phyloP scores from a whole-genome alignment of 129 eudicot species.

The Heracleum sosnowskyi region DNA sequence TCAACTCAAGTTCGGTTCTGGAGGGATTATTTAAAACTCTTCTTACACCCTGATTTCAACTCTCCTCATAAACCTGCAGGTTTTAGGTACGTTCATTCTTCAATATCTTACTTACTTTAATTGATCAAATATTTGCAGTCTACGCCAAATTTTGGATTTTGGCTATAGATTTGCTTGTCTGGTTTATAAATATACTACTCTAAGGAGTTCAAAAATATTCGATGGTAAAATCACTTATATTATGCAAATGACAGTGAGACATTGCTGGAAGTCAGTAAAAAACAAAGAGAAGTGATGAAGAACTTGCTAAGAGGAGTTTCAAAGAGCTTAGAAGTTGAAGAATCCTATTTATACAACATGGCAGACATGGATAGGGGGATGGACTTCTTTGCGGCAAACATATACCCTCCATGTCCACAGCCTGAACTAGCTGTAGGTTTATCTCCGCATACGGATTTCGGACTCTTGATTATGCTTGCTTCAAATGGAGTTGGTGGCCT shows the following conservation, averaged over 20 bases:
- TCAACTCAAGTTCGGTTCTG: not conserved
- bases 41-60: slow-evolving; percentile 7
- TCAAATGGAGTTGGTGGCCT: slow-evolving; percentile 26
- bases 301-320: slow-evolving; percentile 24
- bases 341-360: slow-evolving; percentile 4
- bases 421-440: slow-evolving; percentile 39
- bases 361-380: slow-evolving; percentile 9
- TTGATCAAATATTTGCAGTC: too few relatives aligned
- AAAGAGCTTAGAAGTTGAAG: slow-evolving; percentile 21
- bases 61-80: slow-evolving; percentile 15
- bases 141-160: too few relatives aligned
- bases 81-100: slow-evolving; percentile 6
- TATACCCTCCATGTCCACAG: slow-evolving; percentile 38
- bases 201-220: not conserved
- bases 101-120: too few relatives aligned
- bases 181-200: not conserved
- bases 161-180: too few relatives aligned
- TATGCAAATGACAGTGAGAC: slow-evolving; percentile 4
- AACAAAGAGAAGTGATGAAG: slow-evolving; percentile 6
- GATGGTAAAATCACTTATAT: not conserved
- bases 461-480: slow-evolving; percentile 24
- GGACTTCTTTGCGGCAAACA: slow-evolving; percentile 20
- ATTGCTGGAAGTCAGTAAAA: slow-evolving; percentile 10
- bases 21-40: slow-evolving; percentile 16
- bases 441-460: slow-evolving; percentile 39